Percentiles rank a stretch among this genome's conserved stretches.
Conservation (phyloP, 768 basidiomycete species). For the Agrocybe praecox region DNA sequence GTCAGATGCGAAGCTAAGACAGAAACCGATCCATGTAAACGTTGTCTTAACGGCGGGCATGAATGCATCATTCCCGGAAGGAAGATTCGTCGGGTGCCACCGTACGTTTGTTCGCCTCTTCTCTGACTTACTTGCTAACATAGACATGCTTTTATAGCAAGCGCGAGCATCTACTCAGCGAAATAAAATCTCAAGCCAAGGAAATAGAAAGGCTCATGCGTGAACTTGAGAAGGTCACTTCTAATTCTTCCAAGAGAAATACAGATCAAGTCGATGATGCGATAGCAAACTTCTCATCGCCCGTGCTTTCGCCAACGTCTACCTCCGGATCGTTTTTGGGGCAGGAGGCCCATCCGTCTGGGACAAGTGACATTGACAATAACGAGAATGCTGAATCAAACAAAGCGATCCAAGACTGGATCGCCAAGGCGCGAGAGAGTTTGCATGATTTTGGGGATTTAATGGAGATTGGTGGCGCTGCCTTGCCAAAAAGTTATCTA, state of each 20-base stretch:
- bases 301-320: conserved; percentile 38
- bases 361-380: conserved; percentile 10
- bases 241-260: conserved; percentile 12
- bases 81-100: conserved; percentile 78
- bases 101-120: conserved; percentile 47
- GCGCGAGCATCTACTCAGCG: conserved; percentile 76
- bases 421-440: conserved; percentile 70
- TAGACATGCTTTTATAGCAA: conserved; percentile 47
- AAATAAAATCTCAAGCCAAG: conserved; percentile 74
- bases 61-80: conserved; percentile 84
- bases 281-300: conserved; percentile 31
- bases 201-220: conserved; percentile 75
- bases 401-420: conserved; percentile 76
- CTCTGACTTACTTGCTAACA: background rate
- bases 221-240: conserved; percentile 50
- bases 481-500: conserved; percentile 52
- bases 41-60: conserved; percentile 69
- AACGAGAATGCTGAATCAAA: conserved; percentile 39
- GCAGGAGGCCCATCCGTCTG: conserved; percentile 23
- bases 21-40: conserved; percentile 74
- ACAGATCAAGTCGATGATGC: conserved; percentile 23
- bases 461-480: conserved; percentile 62
- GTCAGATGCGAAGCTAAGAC: conserved; percentile 79
- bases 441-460: conserved; percentile 69
- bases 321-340: conserved; percentile 29